Percentiles rank a stretch among this genome's conserved stretches.
Conservation (phyloP, 2,329 filamentous ascomycete genomes). For the Pseudopyrenochaeta lycopersici region DNA sequence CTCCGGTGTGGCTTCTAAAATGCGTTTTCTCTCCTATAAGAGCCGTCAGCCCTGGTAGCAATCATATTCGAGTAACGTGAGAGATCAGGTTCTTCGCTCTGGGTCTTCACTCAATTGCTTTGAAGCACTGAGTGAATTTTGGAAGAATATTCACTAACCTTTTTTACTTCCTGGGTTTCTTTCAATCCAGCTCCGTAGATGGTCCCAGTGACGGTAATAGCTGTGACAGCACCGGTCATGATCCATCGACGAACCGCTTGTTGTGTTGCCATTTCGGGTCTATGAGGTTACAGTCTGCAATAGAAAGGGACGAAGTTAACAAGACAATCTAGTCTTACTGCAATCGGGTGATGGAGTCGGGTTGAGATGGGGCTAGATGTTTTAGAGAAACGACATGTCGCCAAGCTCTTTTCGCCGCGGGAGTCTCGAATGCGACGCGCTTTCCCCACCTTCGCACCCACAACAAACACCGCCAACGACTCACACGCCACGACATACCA, state of each 20-base stretch:
- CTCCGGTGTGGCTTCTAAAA: slow-evolving; percentile 60
- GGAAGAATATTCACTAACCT: slow-evolving; percentile 53
- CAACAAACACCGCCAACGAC: slow-evolving; percentile 14
- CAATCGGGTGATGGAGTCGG: background rate
- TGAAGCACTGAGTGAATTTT: background rate
- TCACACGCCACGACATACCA: background rate
- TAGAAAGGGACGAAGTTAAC: background rate
- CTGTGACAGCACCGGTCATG: slow-evolving; percentile 63
- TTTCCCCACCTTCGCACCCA: slow-evolving; percentile 17
- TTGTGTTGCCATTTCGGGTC: slow-evolving; percentile 27
- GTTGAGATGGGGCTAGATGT: slow-evolving; percentile 15
- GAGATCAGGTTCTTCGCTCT: background rate
- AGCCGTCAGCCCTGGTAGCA: too few species aligned
- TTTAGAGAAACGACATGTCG: slow-evolving; percentile 10
- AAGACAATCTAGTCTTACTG: background rate
- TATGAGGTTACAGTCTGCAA: background rate
- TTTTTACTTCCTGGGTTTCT: slow-evolving; percentile 58
- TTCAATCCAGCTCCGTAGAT: slow-evolving; percentile 69
- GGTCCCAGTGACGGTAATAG: slow-evolving; percentile 65
- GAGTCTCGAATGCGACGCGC: slow-evolving; percentile 19
- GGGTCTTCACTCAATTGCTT: background rate
- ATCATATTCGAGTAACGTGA: too few species aligned
- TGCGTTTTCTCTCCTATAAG: slow-evolving; percentile 55
- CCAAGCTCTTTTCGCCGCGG: slow-evolving; percentile 38
- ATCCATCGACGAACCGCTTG: slow-evolving; percentile 58